A percentile compares a stretch with the other conserved stretches of the same genome.
Conservation (phyloP, 2,329 filamentous ascomycete species). For the Botrytis galanthina region DNA sequence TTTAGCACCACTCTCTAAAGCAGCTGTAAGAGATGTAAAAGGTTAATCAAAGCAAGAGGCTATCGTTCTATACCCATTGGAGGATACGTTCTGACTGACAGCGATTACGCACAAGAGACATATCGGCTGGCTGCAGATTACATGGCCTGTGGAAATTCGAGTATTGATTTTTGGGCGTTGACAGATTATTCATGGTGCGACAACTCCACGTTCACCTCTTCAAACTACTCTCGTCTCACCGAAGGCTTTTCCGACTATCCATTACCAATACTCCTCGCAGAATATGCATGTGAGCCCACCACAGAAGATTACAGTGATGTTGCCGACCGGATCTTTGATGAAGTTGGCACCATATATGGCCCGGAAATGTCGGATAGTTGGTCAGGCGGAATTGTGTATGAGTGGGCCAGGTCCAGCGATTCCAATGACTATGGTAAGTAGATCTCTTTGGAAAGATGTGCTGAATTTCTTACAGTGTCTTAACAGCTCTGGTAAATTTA, state of each 20-base stretch:
- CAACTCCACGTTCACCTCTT: not conserved
- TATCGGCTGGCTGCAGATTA: not conserved
- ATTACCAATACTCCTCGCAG: not conserved
- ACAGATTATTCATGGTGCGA: not conserved
- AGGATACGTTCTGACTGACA: not conserved
- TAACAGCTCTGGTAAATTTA: constrained; percentile 11
- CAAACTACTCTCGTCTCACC: not conserved
- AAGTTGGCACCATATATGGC: not conserved
- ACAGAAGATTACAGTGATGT: not conserved
- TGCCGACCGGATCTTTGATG: not conserved
- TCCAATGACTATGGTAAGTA: not conserved
- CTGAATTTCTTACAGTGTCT: not conserved
- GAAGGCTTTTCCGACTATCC: not conserved
- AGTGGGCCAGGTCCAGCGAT: not conserved
- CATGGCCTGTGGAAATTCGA: not conserved
- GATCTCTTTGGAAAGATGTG: not conserved
- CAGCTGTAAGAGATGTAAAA: not conserved
- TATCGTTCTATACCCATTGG: not conserved
- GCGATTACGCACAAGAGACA: not conserved
- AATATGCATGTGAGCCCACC: not conserved
- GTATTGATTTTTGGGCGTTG: not conserved
- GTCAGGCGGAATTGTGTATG: not conserved
- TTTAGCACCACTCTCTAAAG: not conserved
- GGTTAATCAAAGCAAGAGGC: not conserved
- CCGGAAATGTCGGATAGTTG: not conserved